phyloP scores from a whole-genome alignment of 345 rosid genomes.

The Eucalyptus globulus region DNA sequence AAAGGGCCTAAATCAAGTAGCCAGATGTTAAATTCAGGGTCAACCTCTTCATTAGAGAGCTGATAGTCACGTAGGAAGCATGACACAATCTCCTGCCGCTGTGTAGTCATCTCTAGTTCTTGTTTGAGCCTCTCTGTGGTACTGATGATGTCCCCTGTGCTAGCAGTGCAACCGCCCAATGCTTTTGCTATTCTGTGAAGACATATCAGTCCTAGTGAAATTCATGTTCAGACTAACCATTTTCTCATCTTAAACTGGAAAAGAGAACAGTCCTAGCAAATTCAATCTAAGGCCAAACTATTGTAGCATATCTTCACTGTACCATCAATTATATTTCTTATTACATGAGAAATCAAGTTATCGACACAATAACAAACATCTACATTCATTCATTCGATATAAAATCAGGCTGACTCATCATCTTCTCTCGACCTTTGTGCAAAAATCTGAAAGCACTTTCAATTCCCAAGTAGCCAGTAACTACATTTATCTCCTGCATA shows the following conservation, averaged over 20 bases:
- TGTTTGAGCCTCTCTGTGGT: slow-evolving; percentile 94
- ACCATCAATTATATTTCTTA: neutral
- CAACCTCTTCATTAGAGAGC: slow-evolving; percentile 83
- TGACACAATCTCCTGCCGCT: slow-evolving; percentile 85
- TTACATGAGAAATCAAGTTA: neutral
- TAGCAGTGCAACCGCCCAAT: slow-evolving; percentile 68
- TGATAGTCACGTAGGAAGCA: slow-evolving; percentile 97
- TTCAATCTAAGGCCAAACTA: neutral
- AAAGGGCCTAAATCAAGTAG: neutral
- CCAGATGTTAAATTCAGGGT: neutral
- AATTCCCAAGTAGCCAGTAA: neutral
- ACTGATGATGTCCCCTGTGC: slow-evolving; percentile 77
- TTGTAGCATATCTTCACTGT: neutral
- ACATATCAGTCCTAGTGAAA: neutral
- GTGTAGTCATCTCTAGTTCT: slow-evolving; percentile 81
- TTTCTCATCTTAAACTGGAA: neutral
- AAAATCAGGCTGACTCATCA: neutral
- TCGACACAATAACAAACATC: neutral
- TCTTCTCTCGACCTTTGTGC: neutral
- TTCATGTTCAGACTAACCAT: neutral
- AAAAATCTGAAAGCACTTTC: neutral
- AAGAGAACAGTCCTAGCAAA: neutral
- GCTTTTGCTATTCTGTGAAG: slow-evolving; percentile 67
- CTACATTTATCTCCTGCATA: neutral
- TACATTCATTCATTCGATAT: neutral